These are phyloP conservation scores for Eucalyptus cloeziana DNA, from an alignment of 345 rosid genomes.

Conservation along the genomic window DNA sequence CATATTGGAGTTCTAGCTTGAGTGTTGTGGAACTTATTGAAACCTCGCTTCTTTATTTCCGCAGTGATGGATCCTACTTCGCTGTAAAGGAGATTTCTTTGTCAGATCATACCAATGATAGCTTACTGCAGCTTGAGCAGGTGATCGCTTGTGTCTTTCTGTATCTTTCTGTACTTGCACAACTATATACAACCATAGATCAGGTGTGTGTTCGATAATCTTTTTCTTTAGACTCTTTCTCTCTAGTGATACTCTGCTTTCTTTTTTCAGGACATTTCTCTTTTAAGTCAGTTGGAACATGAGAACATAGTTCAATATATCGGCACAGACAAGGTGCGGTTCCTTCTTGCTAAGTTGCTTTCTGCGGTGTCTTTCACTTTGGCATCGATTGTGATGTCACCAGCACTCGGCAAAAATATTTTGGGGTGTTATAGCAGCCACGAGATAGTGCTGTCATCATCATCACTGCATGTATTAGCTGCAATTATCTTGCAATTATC, in stretches of 20 bases:
- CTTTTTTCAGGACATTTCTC: slow-evolving; percentile 64
- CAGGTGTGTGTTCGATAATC: background rate
- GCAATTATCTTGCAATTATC: background rate
- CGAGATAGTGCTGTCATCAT: background rate
- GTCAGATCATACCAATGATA: too few species aligned
- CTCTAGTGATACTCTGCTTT: background rate
- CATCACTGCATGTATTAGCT: background rate
- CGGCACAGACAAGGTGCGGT: slow-evolving; percentile 60
- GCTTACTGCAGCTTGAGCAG: too few species aligned
- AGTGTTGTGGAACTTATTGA: too few species aligned
- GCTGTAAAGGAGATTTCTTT: too few species aligned
- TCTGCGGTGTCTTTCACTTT: background rate
- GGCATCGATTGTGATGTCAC: background rate
- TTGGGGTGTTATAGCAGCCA: background rate
- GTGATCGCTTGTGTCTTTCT: too few species aligned
- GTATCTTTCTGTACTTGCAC: too few species aligned
- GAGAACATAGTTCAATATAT: slow-evolving; percentile 75
- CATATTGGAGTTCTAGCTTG: too few species aligned
- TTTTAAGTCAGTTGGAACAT: slow-evolving; percentile 68
- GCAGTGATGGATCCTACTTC: too few species aligned
- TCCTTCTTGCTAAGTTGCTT: background rate
- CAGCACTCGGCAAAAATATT: background rate
- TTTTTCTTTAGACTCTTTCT: background rate
- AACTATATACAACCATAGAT: background rate
- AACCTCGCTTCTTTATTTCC: too few species aligned